Base-by-base conservation (phyloP, 2,329 filamentous ascomycete genomes). In the Ophiostoma montium region DNA sequence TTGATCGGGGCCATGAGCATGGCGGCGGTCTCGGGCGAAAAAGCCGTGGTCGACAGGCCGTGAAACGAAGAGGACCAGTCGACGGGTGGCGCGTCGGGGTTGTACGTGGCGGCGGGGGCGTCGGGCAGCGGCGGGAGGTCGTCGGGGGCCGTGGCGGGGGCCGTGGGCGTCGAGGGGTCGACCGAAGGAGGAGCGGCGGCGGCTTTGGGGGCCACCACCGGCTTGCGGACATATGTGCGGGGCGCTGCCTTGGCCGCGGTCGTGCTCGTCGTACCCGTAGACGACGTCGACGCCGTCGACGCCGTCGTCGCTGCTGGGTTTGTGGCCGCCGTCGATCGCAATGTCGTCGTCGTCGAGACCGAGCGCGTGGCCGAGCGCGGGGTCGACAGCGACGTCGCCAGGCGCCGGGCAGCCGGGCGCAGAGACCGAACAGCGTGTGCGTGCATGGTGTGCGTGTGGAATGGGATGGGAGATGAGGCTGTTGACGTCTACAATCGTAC, bases 31-130 rank as follows among this genome's bases (percentile, higher is more conserved):
- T 88, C 82, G 42, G 78, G 68, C 3, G 79, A 70, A 64, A 95
- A 94, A 0, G 86, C 75, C 32, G 70, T 70, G 0, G 74, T 72
- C 33, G 81, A 83, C 16, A 95, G 76, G 12, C 86, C 86, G 63
- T 90, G 80, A 70, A 82, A 95, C 13, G 86, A 94, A 45, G 75
- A 79, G 18, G 82, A 78, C 89, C 89, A 95, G 72, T 94, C 83
- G 53, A 78, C 68, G 35, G 46, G 48, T 50, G 45, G 30, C 9
- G 39, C 46, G 10, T 44, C 19, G 27, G 48, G 45, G 45, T 47
- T 21, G 33, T 35, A 33, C 5, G 42, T 30, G 23, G 48, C 16
- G 3, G 44, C 30, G 10, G 49, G 44, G 4, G 47, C 38, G 8
- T 33, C 36, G 7, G 27, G 36, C 39, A 35, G 10, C 35, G 27